Percentiles rank a stretch among this genome's conserved stretches.
Evolutionary conservation across 345 rosid species (phyloP).

Genomic region (Boechera retrofracta): DNA sequence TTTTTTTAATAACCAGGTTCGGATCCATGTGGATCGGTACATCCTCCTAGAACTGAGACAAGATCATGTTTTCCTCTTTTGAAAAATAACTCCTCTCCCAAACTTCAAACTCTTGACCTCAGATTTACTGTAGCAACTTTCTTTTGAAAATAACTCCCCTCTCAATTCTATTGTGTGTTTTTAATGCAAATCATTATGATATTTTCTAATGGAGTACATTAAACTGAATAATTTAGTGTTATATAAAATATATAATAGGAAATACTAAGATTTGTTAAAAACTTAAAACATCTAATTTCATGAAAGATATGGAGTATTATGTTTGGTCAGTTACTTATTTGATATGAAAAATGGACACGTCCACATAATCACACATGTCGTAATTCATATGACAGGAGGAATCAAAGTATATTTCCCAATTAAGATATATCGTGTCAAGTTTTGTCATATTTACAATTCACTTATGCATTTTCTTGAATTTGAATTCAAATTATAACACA

Average conservation of each 20-base stretch:
- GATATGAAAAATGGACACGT: neutral
- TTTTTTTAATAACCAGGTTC: too few species aligned
- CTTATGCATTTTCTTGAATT: neutral
- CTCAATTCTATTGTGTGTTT: neutral
- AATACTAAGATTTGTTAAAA: neutral
- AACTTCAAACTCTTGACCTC: rapidly evolving
- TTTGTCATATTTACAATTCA: neutral
- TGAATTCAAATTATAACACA: too few species aligned
- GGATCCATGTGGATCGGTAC: too few species aligned
- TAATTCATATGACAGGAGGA: neutral
- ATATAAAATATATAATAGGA: too few species aligned
- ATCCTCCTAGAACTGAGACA: too few species aligned
- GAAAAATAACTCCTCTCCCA: too few species aligned
- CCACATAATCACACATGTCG: neutral
- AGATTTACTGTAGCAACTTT: too few species aligned
- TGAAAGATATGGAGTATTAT: too few species aligned
- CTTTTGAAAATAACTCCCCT: too few species aligned
- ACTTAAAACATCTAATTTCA: neutral
- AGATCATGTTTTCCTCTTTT: too few species aligned
- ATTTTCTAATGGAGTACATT: neutral
- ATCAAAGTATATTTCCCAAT: neutral
- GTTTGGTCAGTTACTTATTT: neutral
- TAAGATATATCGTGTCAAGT: neutral
- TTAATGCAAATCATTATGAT: neutral
- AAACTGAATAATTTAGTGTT: neutral